phyloP scores from a whole-genome alignment of 257 asterid genomes.

The Pogostemon cablin region DNA sequence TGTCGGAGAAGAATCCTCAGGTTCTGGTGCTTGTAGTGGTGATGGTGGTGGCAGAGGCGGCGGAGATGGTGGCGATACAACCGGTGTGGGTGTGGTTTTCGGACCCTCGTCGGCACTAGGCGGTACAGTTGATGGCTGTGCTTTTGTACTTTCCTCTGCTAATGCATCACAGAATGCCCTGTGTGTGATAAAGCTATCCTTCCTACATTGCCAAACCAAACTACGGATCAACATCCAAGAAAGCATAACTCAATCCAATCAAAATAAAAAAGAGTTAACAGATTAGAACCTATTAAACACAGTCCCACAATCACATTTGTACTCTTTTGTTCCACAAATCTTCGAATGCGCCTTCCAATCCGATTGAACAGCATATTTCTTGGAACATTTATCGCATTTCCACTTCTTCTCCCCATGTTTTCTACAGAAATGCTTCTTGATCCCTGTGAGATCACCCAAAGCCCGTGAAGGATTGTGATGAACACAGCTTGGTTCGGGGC shows the following conservation, averaged over 20 bases:
- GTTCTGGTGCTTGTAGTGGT: slow-evolving; percentile 13
- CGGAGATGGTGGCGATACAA: slow-evolving; percentile 1
- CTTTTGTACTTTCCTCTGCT: slow-evolving; percentile 73
- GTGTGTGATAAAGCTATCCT: slow-evolving; percentile 91
- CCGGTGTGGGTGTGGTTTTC: slow-evolving; percentile 10
- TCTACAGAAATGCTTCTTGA: slow-evolving; percentile 87
- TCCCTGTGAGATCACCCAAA: slow-evolving; percentile 86
- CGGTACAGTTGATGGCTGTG: slow-evolving; percentile 40
- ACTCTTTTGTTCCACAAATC: slow-evolving; percentile 87
- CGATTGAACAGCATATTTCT: slow-evolving; percentile 88
- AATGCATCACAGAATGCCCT: slow-evolving; percentile 91
- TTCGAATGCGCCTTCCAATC: slow-evolving; percentile 94
- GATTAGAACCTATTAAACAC: slow-evolving; percentile 60
- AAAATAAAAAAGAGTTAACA: not conserved
- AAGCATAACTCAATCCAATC: slow-evolving; percentile 13
- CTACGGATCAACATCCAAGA: slow-evolving; percentile 7
- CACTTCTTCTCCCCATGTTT: slow-evolving; percentile 96
- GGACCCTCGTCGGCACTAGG: slow-evolving; percentile 34
- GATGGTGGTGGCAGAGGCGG: slow-evolving; percentile 11
- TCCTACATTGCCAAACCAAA: slow-evolving; percentile 53
- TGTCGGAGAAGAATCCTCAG: slow-evolving; percentile 40
- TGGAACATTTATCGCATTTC: slow-evolving; percentile 83
- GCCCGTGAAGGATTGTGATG: slow-evolving; percentile 88
- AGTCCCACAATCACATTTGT: slow-evolving; percentile 91
- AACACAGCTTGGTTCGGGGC: slow-evolving; percentile 77